Evolutionary conservation across 2,329 filamentous ascomycete species (phyloP).

Genomic region (Colletotrichum brevisporum): DNA sequence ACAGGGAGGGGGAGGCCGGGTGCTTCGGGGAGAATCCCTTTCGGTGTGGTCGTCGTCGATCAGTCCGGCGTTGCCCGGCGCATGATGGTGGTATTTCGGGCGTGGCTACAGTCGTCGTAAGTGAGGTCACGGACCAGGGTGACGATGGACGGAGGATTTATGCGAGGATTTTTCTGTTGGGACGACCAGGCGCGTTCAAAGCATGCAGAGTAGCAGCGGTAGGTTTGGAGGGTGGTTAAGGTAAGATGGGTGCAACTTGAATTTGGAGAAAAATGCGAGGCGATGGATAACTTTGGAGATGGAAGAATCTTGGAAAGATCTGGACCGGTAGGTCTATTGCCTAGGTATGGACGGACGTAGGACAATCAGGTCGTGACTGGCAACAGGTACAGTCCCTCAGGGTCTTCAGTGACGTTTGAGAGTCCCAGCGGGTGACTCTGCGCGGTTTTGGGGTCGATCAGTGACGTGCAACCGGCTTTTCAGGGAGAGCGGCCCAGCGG

Average conservation of each 20-base stretch:
- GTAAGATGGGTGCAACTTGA: no score
- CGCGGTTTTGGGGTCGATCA: no score
- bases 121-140: conserved; percentile 34
- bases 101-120: conserved; percentile 26
- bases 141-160: conserved; percentile 8
- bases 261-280: no score
- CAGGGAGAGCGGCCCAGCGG: neutral
- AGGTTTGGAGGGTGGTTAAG: no score
- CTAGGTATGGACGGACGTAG: no score
- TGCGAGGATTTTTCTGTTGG: conserved; percentile 3
- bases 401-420: neutral
- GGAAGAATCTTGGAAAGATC: no score
- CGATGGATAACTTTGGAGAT: no score
- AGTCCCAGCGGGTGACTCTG: neutral
- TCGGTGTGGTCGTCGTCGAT: conserved; percentile 21
- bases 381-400: neutral
- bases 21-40: neutral
- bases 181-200: neutral
- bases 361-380: no score
- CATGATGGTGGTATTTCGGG: conserved; percentile 37
- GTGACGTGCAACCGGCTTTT: no score
- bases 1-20: conserved; percentile 9
- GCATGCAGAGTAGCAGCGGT: conserved; percentile 3
- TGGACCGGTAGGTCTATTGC: no score
- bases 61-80: conserved; percentile 35